phyloP scores from a whole-genome alignment of 108 stramenopile genomes.

The Ochromonas danica region DNA sequence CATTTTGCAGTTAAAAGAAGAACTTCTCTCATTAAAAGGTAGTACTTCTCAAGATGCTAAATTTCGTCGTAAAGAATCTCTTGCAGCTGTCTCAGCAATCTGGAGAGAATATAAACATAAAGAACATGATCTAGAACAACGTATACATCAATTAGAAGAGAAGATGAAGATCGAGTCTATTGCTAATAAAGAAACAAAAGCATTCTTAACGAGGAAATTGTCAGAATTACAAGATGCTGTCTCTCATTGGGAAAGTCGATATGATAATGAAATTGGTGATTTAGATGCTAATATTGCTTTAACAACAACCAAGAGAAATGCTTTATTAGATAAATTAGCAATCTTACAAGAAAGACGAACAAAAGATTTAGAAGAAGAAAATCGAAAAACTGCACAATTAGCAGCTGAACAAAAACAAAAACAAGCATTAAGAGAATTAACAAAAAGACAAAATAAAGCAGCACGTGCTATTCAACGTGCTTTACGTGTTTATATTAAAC shows the following conservation, averaged over 20 bases:
- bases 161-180: conserved; percentile 51
- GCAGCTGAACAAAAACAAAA: conserved; percentile 25
- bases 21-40: neutral
- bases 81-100: conserved; percentile 26
- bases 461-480: neutral
- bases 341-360: conserved; percentile 29
- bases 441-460: neutral
- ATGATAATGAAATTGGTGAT: conserved; percentile 52
- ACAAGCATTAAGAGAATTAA: neutral
- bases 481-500: neutral
- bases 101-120: conserved; percentile 43
- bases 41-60: neutral
- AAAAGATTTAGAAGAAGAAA: conserved; percentile 3
- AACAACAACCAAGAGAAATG: conserved; percentile 49
- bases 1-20: conserved; percentile 8
- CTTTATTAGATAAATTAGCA: conserved; percentile 41
- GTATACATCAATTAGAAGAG: conserved; percentile 50
- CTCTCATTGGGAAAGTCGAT: conserved; percentile 48
- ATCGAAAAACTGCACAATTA: conserved; percentile 10
- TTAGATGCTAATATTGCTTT: conserved; percentile 39
- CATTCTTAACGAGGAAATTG: conserved; percentile 53
- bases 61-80: conserved; percentile 23
- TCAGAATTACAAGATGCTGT: conserved; percentile 41
- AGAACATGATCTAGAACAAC: conserved; percentile 47
- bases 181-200: conserved; percentile 52